phyloP scores from a whole-genome alignment of 352 stramenopile genomes.

The Pseudoperonospora humuli region DNA sequence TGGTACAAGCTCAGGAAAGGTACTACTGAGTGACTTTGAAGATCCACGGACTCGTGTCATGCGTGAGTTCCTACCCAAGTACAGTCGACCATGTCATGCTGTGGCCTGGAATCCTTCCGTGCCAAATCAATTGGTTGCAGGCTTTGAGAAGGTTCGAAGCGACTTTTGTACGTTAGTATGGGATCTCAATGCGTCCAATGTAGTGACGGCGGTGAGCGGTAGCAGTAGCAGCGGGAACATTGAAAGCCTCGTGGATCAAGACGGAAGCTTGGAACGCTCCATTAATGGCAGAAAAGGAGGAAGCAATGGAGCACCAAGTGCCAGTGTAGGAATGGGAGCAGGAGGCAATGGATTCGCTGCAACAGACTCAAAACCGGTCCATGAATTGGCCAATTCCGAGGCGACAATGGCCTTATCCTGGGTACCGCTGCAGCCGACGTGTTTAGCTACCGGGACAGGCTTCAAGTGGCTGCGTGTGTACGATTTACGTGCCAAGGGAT shows the following conservation, averaged over 20 bases:
- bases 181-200: slow-evolving; percentile 56
- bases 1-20: slow-evolving; percentile 66
- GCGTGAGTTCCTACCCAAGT: slow-evolving; percentile 75
- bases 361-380: slow-evolving; percentile 44
- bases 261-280: slow-evolving; percentile 15
- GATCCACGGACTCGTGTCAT: slow-evolving; percentile 52
- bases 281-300: slow-evolving; percentile 20
- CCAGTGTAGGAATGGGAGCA: slow-evolving; percentile 16
- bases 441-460: slow-evolving; percentile 68
- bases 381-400: slow-evolving; percentile 82
- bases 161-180: slow-evolving; percentile 83
- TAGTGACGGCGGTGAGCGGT: slow-evolving; percentile 10
- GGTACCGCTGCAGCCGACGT: slow-evolving; percentile 76
- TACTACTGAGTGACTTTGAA: slow-evolving; percentile 78
- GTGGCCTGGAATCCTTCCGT: slow-evolving; percentile 76
- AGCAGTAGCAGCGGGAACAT: slow-evolving; percentile 20
- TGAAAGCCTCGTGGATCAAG: slow-evolving; percentile 25
- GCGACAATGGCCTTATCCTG: slow-evolving; percentile 74
- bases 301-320: slow-evolving; percentile 6
- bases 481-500: slow-evolving; percentile 51
- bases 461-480: slow-evolving; percentile 87
- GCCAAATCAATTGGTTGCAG: slow-evolving; percentile 67
- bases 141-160: slow-evolving; percentile 83
- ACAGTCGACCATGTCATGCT: slow-evolving; percentile 73
- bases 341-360: slow-evolving; percentile 23